Evolutionary conservation across 768 basidiomycete species (phyloP).

Genomic region (Panaeolus cyanescens): DNA sequence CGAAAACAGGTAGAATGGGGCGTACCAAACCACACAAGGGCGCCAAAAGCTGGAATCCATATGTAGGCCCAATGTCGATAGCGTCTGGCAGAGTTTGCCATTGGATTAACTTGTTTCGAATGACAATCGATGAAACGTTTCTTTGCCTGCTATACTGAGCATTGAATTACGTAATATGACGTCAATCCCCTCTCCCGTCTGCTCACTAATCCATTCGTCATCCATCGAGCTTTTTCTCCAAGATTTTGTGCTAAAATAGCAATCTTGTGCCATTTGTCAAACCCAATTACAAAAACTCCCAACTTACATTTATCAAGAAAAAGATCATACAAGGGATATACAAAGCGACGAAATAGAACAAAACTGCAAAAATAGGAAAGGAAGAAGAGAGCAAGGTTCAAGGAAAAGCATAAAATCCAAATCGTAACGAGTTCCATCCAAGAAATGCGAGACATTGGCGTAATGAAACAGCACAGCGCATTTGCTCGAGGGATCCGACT

Average conservation of each 20-base stretch:
- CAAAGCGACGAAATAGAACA: neutral
- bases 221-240: neutral
- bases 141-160: neutral
- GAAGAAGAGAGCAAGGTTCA: constrained; percentile 5
- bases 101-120: constrained; percentile 14
- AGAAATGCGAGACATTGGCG: neutral
- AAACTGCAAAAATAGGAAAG: constrained; percentile 6
- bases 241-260: neutral
- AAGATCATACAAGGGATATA: neutral
- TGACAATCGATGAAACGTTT: neutral
- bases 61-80: constrained; percentile 62
- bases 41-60: constrained; percentile 61
- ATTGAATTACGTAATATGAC: neutral
- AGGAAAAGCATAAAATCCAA: neutral
- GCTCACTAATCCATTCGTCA: constrained; percentile 1
- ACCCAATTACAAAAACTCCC: neutral
- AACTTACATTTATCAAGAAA: neutral
- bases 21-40: constrained; percentile 68
- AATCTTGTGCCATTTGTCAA: neutral
- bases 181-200: neutral
- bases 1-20: constrained; percentile 7
- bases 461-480: neutral
- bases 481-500: neutral
- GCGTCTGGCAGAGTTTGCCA: constrained; percentile 20
- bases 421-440: neutral